Conservation (phyloP, 257 asterid species). For the Echites panduratus region DNA sequence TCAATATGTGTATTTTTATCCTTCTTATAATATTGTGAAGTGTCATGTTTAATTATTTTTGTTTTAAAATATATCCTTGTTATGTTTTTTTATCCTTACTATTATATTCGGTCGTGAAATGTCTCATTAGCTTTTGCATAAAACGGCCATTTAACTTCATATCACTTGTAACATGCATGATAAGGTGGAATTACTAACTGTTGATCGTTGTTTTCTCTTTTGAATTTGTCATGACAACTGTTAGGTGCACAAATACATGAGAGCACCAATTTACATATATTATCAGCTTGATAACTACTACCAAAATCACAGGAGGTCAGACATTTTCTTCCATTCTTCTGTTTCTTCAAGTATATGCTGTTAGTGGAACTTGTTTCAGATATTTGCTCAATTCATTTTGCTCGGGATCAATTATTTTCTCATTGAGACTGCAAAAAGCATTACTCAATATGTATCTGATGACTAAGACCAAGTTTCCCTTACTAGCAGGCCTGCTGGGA, state of each 20-base stretch:
- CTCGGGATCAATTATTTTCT: background rate
- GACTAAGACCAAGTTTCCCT: background rate
- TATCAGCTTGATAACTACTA: constrained; percentile 82
- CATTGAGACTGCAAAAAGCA: background rate
- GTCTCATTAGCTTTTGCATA: constrained; percentile 2
- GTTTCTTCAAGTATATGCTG: background rate
- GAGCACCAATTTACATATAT: constrained; percentile 64
- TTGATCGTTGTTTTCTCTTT: background rate
- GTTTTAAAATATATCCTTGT: no score
- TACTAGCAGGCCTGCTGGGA: background rate
- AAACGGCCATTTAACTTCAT: background rate
- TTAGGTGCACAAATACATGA: constrained; percentile 60
- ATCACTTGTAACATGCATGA: background rate
- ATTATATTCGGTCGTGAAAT: no score
- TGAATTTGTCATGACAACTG: constrained; percentile 11
- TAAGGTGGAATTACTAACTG: background rate
- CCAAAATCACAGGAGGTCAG: constrained; percentile 76
- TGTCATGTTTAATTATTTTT: no score
- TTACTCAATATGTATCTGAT: background rate
- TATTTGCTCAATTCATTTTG: background rate
- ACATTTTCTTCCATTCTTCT: background rate
- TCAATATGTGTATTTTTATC: no score
- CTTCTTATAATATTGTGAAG: no score
- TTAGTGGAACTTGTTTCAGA: background rate
- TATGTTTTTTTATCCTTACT: no score